phyloP scores from a whole-genome alignment of 768 basidiomycete species.

The Mycena capillaripes region DNA sequence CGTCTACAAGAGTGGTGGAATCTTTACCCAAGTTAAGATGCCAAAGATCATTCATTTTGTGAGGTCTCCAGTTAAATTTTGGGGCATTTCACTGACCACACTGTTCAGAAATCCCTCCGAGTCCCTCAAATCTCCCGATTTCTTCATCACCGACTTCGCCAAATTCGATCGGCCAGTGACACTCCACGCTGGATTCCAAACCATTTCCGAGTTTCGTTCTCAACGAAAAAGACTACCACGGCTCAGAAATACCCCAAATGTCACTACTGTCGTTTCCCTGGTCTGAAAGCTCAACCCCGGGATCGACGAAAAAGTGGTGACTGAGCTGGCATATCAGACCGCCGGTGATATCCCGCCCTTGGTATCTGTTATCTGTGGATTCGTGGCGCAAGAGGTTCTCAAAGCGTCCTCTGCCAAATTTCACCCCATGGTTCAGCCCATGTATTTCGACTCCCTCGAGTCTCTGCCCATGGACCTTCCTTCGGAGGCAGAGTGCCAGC shows the following conservation, averaged over 20 bases:
- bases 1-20: constrained; percentile 88
- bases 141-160: constrained; percentile 95
- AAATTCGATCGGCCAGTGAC: constrained; percentile 95
- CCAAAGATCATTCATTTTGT: constrained; percentile 97
- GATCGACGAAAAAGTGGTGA: constrained; percentile 83
- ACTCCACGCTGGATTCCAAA: constrained; percentile 95
- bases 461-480: constrained; percentile 86
- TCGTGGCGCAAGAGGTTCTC: constrained; percentile 98
- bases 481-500: constrained; percentile 86
- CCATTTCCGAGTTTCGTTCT: constrained; percentile 82
- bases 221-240: constrained; percentile 79
- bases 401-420: constrained; percentile 99
- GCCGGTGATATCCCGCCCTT: constrained; percentile 92
- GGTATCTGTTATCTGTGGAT: constrained; percentile 94
- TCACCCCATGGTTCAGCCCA: constrained; percentile 93
- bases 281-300: constrained; percentile 85
- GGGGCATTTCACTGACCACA: constrained; percentile 23
- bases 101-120: constrained; percentile 91
- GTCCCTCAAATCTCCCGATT: constrained; percentile 84
- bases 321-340: constrained; percentile 92
- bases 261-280: constrained; percentile 73
- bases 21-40: constrained; percentile 99
- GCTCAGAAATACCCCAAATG: constrained; percentile 88
- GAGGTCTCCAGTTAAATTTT: constrained; percentile 46
- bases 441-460: constrained; percentile 98